phyloP scores from a whole-genome alignment of 2,329 filamentous ascomycete species.

The Hymenotorrendiella dingleyae region DNA sequence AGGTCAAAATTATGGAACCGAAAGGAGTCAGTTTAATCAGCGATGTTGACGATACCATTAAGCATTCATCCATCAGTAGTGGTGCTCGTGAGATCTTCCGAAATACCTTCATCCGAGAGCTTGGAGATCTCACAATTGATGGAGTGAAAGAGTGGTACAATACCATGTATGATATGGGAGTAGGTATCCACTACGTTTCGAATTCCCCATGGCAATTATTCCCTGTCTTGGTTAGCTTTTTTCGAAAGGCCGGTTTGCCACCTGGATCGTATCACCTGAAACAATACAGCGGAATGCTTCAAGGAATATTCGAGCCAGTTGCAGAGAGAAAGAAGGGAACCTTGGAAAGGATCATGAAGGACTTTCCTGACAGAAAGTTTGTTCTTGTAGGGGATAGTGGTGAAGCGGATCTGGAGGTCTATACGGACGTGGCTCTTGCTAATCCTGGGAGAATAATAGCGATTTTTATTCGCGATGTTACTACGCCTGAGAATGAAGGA shows the following conservation, averaged over 20 bases:
- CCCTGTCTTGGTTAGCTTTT: conserved; percentile 80
- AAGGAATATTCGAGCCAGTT: conserved; percentile 96
- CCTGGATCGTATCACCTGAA: conserved; percentile 91
- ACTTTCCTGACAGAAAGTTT: conserved; percentile 87
- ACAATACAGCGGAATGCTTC: conserved; percentile 93
- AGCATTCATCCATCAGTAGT: conserved; percentile 82
- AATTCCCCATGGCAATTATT: conserved; percentile 98
- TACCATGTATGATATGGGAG: conserved; percentile 69
- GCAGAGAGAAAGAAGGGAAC: conserved; percentile 90
- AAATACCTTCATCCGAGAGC: conserved; percentile 87
- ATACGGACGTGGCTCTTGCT: conserved; percentile 83
- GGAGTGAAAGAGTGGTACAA: conserved; percentile 90
- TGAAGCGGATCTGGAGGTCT: conserved; percentile 94
- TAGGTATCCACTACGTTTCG: conserved; percentile 94
- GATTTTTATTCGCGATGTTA: conserved; percentile 94
- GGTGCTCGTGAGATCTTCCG: conserved; percentile 93
- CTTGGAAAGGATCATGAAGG: conserved; percentile 74
- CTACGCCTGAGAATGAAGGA: conserved; percentile 63
- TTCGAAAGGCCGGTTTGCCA: conserved; percentile 73
- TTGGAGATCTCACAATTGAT: conserved; percentile 73
- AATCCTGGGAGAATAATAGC: conserved; percentile 76
- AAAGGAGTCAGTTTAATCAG: conserved; percentile 87
- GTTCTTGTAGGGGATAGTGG: conserved; percentile 92
- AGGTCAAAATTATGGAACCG: conserved; percentile 70
- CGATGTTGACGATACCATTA: conserved; percentile 96